These are phyloP conservation scores for Rhodotorula mucilaginosa DNA, from an alignment of 1,284 basidiomycete genomes.

Conservation along the genomic window DNA sequence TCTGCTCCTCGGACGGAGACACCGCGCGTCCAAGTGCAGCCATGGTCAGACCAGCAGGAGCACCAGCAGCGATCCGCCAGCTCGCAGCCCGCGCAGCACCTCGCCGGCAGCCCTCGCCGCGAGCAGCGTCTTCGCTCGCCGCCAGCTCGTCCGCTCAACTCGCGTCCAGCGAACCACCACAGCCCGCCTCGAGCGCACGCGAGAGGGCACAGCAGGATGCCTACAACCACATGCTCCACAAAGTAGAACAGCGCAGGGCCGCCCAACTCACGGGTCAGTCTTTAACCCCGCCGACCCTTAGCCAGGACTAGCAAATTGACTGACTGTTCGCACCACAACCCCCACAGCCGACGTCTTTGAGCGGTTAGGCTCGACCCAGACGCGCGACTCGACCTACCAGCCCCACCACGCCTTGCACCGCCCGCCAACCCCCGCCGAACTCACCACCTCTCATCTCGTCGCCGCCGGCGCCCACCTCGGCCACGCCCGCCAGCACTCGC, in stretches of 20 bases:
- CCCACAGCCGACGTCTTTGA: slow-evolving; percentile 57
- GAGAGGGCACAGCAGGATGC: slow-evolving; percentile 25
- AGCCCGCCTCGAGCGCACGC: slow-evolving; percentile 1
- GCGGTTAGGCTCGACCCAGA: slow-evolving; percentile 74
- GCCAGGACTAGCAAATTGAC: too few relatives aligned
- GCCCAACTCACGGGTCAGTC: slow-evolving; percentile 24
- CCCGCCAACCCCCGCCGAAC: slow-evolving; percentile 61
- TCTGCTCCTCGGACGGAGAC: too few relatives aligned
- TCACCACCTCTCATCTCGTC: slow-evolving; percentile 83
- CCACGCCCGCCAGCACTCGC: slow-evolving; percentile 76
- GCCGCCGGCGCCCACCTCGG: slow-evolving; percentile 94
- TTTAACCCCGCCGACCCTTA: too few relatives aligned
- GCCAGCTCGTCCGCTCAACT: background rate
- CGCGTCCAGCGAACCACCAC: background rate
- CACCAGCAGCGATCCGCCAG: background rate
- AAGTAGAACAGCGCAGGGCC: slow-evolving; percentile 31
- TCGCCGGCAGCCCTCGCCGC: background rate
- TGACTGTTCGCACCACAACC: too few relatives aligned
- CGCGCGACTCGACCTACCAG: slow-evolving; percentile 65
- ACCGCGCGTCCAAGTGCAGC: background rate
- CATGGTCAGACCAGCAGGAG: background rate
- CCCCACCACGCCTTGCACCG: slow-evolving; percentile 69
- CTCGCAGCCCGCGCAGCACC: background rate
- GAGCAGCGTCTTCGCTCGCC: background rate
- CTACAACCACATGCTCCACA: slow-evolving; percentile 20